Percentiles rank a stretch among this genome's conserved stretches.
Evolutionary conservation across 2,329 filamentous ascomycete genomes (phyloP).

Genomic region (Zasmidium angulare): DNA sequence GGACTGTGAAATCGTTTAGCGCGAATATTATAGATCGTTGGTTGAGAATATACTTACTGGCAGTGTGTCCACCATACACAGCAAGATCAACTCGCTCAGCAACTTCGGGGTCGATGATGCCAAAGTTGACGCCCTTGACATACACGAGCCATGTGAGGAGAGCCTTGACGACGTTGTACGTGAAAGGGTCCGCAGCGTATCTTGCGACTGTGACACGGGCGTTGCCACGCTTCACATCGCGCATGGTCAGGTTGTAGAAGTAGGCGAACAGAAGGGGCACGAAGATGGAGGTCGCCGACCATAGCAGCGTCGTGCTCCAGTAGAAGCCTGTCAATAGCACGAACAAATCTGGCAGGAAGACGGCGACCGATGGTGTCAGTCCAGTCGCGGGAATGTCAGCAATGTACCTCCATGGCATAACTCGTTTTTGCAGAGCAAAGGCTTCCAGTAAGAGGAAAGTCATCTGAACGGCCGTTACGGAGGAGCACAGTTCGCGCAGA

Average conservation of each 20-base stretch:
- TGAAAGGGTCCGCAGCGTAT: constrained; percentile 76
- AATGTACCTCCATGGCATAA: constrained; percentile 70
- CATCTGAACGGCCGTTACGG: constrained; percentile 69
- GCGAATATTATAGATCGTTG: no score
- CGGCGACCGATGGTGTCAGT: constrained; percentile 46
- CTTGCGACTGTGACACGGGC: constrained; percentile 42
- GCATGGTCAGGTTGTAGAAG: constrained; percentile 81
- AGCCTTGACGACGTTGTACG: constrained; percentile 87
- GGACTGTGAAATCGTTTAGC: constrained; percentile 46
- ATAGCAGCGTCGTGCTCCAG: constrained; percentile 72
- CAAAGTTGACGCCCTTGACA: constrained; percentile 63
- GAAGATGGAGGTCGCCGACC: constrained; percentile 68
- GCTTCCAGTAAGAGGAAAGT: constrained; percentile 69
- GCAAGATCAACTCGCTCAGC: constrained; percentile 64
- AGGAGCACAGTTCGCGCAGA: constrained; percentile 69
- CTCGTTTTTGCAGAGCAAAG: constrained; percentile 65
- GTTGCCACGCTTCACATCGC: constrained; percentile 48
- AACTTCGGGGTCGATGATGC: constrained; percentile 59
- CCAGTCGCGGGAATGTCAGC: constrained; percentile 65
- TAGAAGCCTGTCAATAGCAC: constrained; percentile 72
- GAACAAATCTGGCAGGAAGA: constrained; percentile 79
- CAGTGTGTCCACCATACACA: constrained; percentile 70
- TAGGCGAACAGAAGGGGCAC: constrained; percentile 74
- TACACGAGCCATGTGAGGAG: constrained; percentile 80
- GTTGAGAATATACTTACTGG: constrained; percentile 38